These are phyloP conservation scores for Carnegiea gigantea DNA, from an alignment of 179 eudicot genomes.

Conservation along the genomic window DNA sequence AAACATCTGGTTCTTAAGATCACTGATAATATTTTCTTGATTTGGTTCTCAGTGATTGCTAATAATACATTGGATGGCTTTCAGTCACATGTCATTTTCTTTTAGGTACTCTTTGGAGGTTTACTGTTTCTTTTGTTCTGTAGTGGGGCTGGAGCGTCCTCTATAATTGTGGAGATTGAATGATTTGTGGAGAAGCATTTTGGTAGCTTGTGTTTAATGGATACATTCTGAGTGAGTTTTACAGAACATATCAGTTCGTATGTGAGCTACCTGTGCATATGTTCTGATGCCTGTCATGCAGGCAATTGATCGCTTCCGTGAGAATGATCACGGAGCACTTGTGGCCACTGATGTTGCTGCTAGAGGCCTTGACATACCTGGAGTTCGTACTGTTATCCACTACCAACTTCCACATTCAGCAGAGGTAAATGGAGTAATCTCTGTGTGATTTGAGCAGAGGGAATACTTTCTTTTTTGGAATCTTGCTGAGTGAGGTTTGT, in stretches of 20 bases:
- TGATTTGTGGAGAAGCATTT: constrained; percentile 3
- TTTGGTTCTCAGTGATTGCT: not conserved
- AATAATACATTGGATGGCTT: not conserved
- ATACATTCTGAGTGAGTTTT: too few species aligned
- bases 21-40: not conserved
- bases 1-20: not conserved
- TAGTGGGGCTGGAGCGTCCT: not conserved
- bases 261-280: not conserved
- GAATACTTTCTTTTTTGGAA: not conserved
- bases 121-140: not conserved
- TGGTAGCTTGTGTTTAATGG: not conserved
- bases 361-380: constrained; percentile 91
- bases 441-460: not conserved
- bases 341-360: constrained; percentile 95
- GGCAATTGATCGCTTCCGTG: constrained; percentile 94
- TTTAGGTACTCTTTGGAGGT: not conserved
- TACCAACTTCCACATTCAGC: constrained; percentile 97
- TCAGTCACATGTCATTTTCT: not conserved
- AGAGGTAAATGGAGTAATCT: constrained; percentile 48
- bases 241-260: not conserved
- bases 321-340: constrained; percentile 69
- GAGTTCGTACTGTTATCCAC: constrained; percentile 91
- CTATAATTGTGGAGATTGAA: not conserved
- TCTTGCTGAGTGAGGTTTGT: not conserved
- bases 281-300: constrained; percentile 30